Evolutionary conservation across 805 yeast species (phyloP), one percentile per base, ranked within the genome.

Genomic region (Candida vartiovaarae): DNA sequence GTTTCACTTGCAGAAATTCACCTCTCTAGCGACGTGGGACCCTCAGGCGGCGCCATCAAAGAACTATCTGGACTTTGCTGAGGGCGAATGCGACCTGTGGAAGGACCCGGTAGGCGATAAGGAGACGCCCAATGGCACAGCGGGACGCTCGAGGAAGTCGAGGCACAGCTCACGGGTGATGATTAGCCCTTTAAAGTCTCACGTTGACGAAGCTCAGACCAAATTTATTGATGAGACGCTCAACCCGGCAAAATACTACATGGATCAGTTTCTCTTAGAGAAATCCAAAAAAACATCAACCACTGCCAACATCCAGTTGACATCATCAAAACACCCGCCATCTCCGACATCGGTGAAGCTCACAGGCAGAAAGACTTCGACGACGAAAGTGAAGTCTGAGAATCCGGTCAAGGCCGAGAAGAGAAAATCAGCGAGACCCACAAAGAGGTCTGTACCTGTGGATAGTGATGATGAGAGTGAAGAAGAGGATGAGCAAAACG

Each of bases 1-100:
- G 20, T 82, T 77, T 52, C 87, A 83, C 55, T 61, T 84, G 27
- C 64, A 70, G 44, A 76, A 80, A 51, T 83, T 73, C 56, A 76
- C 78, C 23, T 78, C 86, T 1, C 57, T 82, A 36, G 75, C 72
- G 0, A 76, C 75, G 20, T 84, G 80, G 74, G 74, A 81, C 49
- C 89, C 89, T 0, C 53, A 59, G 11, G 66, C 68, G 2, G 54
- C 64, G 8, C 67, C 65, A 15, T 65, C 70, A 3, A 63, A 60
- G 32, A 48, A 56, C 49, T 65, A 55, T 43, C 55, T 50, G 44
- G 59, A 51, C 42, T 72, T 63, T 42, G 62, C 41, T 27, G 58
- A 55, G 37, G 57, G 54, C 35, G 51, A 51, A 26, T 45, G 49
- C 38, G 51, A 56, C 24, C 32, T 58, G 9, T 58, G 41, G 76